Conservation (phyloP, 1,139 yeast species). For the Kluyveromyces sp. region DNA sequence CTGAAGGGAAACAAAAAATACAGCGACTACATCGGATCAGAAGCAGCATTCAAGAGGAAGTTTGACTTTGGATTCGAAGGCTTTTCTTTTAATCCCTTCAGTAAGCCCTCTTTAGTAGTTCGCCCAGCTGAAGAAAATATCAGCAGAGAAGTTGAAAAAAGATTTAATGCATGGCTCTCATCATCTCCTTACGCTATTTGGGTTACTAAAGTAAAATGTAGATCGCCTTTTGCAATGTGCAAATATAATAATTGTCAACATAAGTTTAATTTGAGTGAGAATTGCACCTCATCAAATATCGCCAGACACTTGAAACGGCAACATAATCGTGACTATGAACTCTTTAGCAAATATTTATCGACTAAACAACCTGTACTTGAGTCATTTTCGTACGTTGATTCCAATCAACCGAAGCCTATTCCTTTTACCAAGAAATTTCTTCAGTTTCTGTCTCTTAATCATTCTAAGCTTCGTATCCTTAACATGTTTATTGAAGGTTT, state of each 20-base stretch:
- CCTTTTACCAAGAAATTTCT: slow-evolving; percentile 8
- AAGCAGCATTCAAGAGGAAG: slow-evolving; percentile 2
- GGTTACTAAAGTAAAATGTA: slow-evolving; percentile 9
- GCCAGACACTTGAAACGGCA: slow-evolving; percentile 9
- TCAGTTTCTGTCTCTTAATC: slow-evolving; percentile 7
- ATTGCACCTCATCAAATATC: slow-evolving; percentile 11
- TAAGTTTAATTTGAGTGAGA: slow-evolving; percentile 8
- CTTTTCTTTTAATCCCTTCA: slow-evolving; percentile 5
- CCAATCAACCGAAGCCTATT: slow-evolving; percentile 7
- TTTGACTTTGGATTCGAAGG: slow-evolving; percentile 2
- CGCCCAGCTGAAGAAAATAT: neutral
- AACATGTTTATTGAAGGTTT: slow-evolving; percentile 11
- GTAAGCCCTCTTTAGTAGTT: neutral
- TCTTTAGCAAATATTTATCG: slow-evolving; percentile 7
- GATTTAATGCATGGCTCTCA: slow-evolving; percentile 8
- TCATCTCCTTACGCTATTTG: slow-evolving; percentile 9
- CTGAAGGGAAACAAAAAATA: neutral
- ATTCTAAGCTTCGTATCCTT: slow-evolving; percentile 8
- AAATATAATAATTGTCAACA: slow-evolving; percentile 10
- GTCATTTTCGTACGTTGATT: slow-evolving; percentile 4
- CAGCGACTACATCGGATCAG: neutral
- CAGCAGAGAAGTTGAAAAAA: neutral
- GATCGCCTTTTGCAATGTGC: slow-evolving; percentile 9
- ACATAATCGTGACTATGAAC: slow-evolving; percentile 10
- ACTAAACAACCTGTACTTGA: slow-evolving; percentile 4